phyloP scores from a whole-genome alignment of 495 filamentous ascomycete genomes.

The Penicillium longicatenatum region DNA sequence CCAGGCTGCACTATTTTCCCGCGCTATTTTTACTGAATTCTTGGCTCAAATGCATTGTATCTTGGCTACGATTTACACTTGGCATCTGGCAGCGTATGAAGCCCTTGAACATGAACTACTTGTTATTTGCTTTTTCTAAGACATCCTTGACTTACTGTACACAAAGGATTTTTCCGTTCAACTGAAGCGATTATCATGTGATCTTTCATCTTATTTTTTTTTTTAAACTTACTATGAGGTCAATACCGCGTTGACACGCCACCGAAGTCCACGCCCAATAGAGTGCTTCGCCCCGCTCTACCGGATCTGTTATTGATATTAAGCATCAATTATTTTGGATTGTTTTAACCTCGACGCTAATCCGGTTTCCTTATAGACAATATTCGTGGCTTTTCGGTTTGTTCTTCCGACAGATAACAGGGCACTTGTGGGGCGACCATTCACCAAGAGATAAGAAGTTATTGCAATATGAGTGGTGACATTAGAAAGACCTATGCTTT shows the following conservation, averaged over 20 bases:
- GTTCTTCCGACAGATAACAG: background rate
- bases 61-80: background rate
- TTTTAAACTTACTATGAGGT: too few relatives aligned
- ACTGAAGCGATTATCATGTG: too few relatives aligned
- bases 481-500: too few relatives aligned
- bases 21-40: background rate
- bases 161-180: too few relatives aligned
- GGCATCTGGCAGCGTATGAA: background rate
- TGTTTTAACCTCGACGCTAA: background rate
- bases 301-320: background rate
- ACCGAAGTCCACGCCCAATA: background rate
- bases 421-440: background rate
- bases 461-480: too few relatives aligned
- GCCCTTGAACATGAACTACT: background rate
- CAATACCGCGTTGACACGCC: background rate
- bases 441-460: too few relatives aligned
- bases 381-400: background rate
- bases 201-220: too few relatives aligned
- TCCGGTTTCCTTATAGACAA: background rate
- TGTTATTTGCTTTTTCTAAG: background rate
- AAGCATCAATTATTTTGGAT: background rate
- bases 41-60: background rate
- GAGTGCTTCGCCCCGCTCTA: background rate
- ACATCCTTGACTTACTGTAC: too few relatives aligned
- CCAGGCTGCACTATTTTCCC: background rate